phyloP scores from a whole-genome alignment of 1,284 basidiomycete genomes.

The Paramarasmius palmivorus region DNA sequence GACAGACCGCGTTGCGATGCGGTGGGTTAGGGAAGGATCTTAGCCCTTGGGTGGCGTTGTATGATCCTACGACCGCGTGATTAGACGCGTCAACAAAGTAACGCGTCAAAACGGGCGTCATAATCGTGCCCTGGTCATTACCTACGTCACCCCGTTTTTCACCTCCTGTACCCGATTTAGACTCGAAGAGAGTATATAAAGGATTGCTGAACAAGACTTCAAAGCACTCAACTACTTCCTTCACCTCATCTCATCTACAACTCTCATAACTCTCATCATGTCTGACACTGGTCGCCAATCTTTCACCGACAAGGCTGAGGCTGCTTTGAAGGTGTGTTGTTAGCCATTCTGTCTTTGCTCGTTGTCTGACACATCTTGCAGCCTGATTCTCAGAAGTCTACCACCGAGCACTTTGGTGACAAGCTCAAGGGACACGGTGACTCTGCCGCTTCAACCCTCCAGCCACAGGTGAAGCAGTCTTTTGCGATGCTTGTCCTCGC shows the following conservation, averaged over 20 bases:
- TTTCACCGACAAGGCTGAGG: conserved; percentile 50
- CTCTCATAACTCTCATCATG: conserved; percentile 29
- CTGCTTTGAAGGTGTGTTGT: conserved; percentile 43
- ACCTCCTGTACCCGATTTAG: too few species aligned
- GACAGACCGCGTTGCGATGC: too few species aligned
- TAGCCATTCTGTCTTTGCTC: not conserved
- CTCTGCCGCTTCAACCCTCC: conserved; percentile 10
- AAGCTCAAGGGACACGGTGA: conserved; percentile 5
- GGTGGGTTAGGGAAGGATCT: too few species aligned
- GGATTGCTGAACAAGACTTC: too few species aligned
- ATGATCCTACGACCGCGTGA: too few species aligned
- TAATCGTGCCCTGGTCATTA: too few species aligned
- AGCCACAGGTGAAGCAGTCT: conserved; percentile 14
- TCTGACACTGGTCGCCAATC: conserved; percentile 49
- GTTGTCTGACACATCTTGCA: not conserved
- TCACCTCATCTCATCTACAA: not conserved
- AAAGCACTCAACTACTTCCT: not conserved
- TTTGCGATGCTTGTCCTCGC: not conserved
- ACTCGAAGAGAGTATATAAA: too few species aligned
- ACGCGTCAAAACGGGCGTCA: too few species aligned
- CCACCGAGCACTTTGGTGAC: conserved; percentile 6
- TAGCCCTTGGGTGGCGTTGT: too few species aligned
- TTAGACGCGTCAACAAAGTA: too few species aligned
- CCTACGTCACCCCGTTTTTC: too few species aligned
- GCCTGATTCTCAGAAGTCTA: conserved; percentile 3